A percentile compares a stretch with the other conserved stretches of the same genome.
phyloP scores from a whole-genome alignment of 208 protist genomes.

The Tritrichomonas foetus region DNA sequence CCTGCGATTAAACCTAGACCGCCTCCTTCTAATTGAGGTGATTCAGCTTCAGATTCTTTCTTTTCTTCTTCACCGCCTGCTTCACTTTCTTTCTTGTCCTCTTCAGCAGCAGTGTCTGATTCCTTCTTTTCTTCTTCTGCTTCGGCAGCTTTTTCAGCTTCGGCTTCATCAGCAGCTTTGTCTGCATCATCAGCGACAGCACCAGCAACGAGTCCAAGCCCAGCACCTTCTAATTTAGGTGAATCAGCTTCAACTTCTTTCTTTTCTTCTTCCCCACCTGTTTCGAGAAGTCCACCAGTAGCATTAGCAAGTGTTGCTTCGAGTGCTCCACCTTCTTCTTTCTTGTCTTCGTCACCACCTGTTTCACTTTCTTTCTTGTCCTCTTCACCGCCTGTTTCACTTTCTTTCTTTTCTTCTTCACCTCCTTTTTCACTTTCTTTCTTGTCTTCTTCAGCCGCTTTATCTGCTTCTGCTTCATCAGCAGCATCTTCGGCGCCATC shows the following conservation, averaged over 20 bases:
- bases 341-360: background rate
- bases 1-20: background rate
- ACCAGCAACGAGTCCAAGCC: background rate
- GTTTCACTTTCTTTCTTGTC: background rate
- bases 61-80: background rate
- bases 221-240: background rate
- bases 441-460: background rate
- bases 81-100: background rate
- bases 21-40: background rate
- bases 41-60: background rate
- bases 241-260: background rate
- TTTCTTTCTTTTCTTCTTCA: background rate
- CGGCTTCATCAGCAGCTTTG: background rate
- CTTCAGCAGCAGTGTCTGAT: too few species aligned
- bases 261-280: background rate
- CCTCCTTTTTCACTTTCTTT: background rate
- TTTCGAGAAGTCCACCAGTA: background rate
- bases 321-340: background rate
- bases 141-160: background rate
- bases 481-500: background rate
- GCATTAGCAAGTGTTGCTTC: background rate
- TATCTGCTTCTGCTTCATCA: background rate
- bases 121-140: background rate
- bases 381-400: background rate
- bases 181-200: background rate